Conservation (phyloP, 2,329 filamentous ascomycete genomes). For the Camptophora hylomeconis region DNA sequence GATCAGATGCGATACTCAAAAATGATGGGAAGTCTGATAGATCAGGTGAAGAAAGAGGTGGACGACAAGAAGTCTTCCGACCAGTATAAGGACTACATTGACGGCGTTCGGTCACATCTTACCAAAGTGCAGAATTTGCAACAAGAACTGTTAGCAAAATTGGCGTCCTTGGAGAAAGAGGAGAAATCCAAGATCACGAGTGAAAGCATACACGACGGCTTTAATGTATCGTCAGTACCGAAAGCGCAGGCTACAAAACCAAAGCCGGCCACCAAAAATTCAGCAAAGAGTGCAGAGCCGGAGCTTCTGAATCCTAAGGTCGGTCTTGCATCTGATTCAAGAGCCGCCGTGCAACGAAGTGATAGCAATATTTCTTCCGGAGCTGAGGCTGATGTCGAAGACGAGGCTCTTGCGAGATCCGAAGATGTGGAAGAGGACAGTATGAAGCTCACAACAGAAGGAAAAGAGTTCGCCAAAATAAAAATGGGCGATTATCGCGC, state of each 20-base stretch:
- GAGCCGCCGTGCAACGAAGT: slow-evolving; percentile 22
- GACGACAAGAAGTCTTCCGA: slow-evolving; percentile 61
- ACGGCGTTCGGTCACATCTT: slow-evolving; percentile 64
- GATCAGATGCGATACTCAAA: slow-evolving; percentile 77
- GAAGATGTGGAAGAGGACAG: slow-evolving; percentile 53
- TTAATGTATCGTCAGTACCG: slow-evolving; percentile 71
- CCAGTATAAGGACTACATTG: slow-evolving; percentile 62
- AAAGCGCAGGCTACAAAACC: slow-evolving; percentile 38
- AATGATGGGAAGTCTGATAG: slow-evolving; percentile 95
- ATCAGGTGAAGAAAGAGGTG: slow-evolving; percentile 79
- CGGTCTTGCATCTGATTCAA: slow-evolving; percentile 25
- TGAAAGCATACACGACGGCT: slow-evolving; percentile 75
- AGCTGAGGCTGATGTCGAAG: slow-evolving; percentile 49
- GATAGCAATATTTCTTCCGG: slow-evolving; percentile 40
- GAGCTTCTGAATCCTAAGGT: slow-evolving; percentile 27
- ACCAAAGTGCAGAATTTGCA: slow-evolving; percentile 68
- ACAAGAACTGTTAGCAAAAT: slow-evolving; percentile 57
- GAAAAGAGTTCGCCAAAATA: slow-evolving; percentile 71
- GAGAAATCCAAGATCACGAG: slow-evolving; percentile 88
- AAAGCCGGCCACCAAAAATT: slow-evolving; percentile 25
- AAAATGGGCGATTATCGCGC: slow-evolving; percentile 59
- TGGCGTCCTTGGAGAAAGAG: slow-evolving; percentile 71
- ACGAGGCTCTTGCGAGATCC: slow-evolving; percentile 27
- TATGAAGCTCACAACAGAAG: slow-evolving; percentile 62
- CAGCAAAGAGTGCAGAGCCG: slow-evolving; percentile 8